Percentiles rank a stretch among this genome's conserved stretches.
Evolutionary conservation across 306 rosid species (phyloP).

Genomic region (Trifolium repens): DNA sequence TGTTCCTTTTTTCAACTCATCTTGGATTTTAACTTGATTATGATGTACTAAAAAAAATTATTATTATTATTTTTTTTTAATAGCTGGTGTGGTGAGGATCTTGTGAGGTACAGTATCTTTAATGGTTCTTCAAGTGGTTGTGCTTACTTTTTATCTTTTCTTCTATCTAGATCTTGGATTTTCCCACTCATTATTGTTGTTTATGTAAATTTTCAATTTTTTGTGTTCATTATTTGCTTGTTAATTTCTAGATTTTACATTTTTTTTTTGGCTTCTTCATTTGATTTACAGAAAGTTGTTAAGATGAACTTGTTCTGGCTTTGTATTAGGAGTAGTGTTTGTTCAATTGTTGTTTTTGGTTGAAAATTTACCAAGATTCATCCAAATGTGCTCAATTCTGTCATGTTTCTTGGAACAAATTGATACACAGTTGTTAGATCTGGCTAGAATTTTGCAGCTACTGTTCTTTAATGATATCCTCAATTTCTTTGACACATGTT

Average conservation of each 20-base stretch:
- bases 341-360: constrained; percentile 24
- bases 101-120: constrained; percentile 38
- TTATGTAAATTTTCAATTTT: constrained; percentile 11
- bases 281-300: constrained; percentile 18
- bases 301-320: constrained; percentile 49
- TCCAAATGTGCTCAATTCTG: constrained; percentile 39
- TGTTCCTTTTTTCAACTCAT: constrained; percentile 31
- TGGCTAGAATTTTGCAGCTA: constrained; percentile 32
- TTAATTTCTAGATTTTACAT: constrained; percentile 22
- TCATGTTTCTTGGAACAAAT: neutral
- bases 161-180: constrained; percentile 62
- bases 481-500: constrained; percentile 4
- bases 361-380: constrained; percentile 28
- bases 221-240: constrained; percentile 20
- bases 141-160: constrained; percentile 39
- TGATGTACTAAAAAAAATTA: neutral
- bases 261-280: neutral
- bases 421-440: constrained; percentile 41
- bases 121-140: constrained; percentile 37
- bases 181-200: constrained; percentile 39
- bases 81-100: constrained; percentile 24
- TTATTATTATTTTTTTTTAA: neutral
- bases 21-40: constrained; percentile 47
- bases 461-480: neutral
- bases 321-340: constrained; percentile 9